Evolutionary conservation across 805 yeast genomes (phyloP).

Genomic region (Ogataea naganishii): DNA sequence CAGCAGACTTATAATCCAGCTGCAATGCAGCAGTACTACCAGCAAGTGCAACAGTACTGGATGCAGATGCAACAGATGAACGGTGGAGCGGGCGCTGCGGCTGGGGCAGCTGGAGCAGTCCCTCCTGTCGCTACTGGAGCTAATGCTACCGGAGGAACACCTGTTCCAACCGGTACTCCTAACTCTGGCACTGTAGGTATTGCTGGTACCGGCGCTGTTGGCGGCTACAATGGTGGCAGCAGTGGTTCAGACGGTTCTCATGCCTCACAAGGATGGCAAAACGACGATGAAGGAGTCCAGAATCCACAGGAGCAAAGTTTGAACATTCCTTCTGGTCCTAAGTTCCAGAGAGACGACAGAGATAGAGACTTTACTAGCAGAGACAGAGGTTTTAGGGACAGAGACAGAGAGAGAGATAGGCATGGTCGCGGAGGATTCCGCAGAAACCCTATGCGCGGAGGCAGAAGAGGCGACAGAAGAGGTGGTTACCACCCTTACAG

Average conservation of each 20-base stretch:
- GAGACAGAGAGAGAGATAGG: constrained; percentile 14
- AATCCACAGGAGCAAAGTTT: constrained; percentile 24
- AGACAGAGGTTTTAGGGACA: constrained; percentile 9
- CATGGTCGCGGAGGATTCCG: constrained; percentile 6
- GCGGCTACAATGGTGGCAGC: constrained; percentile 5
- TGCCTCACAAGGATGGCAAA: constrained; percentile 8
- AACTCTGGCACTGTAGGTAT: constrained; percentile 1
- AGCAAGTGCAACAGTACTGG: constrained; percentile 50
- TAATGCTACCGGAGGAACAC: constrained; percentile 3
- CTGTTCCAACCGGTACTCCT: constrained; percentile 1
- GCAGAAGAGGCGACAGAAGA: constrained; percentile 14
- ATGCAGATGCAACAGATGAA: constrained; percentile 51
- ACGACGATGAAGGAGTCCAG: constrained; percentile 25
- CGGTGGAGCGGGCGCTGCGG: constrained; percentile 18
- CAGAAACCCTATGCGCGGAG: constrained; percentile 1
- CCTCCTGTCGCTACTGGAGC: constrained; percentile 18
- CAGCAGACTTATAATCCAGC: neutral
- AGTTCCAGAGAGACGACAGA: constrained; percentile 10
- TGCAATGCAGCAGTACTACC: constrained; percentile 50
- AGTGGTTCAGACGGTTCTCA: no score
- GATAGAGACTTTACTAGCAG: constrained; percentile 7
- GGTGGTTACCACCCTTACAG: constrained; percentile 25
- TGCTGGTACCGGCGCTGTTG: constrained; percentile 1
- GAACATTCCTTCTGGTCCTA: constrained; percentile 26
- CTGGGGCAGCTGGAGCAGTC: constrained; percentile 22